A percentile compares a stretch with the other conserved stretches of the same genome.
Conservation (phyloP, 23 red algal genomes). For the Gracilaria gracilis region DNA sequence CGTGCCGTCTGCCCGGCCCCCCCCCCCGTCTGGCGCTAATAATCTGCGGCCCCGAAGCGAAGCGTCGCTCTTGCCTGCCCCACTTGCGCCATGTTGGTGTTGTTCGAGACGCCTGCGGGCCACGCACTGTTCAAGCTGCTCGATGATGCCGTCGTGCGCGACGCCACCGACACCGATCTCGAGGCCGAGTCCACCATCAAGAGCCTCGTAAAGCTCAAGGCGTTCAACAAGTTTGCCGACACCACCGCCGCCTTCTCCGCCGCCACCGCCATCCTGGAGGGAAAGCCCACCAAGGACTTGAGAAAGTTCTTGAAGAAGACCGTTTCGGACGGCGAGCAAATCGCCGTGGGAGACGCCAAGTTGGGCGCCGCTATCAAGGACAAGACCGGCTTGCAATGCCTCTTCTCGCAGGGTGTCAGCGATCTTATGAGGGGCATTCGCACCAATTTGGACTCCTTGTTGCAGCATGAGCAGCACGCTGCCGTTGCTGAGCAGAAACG, state of each 20-base stretch:
- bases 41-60: too few relatives aligned
- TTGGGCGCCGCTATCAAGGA: constrained; percentile 91
- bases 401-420: constrained; percentile 65
- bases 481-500: constrained; percentile 33
- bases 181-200: constrained; percentile 64
- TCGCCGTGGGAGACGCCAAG: constrained; percentile 92
- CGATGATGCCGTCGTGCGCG: constrained; percentile 54
- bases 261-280: constrained; percentile 87
- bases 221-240: constrained; percentile 89
- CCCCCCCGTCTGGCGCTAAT: too few relatives aligned
- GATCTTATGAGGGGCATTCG: constrained; percentile 87
- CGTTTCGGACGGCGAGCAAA: constrained; percentile 63
- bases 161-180: constrained; percentile 54
- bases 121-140: constrained; percentile 97
- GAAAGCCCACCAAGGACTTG: constrained; percentile 93
- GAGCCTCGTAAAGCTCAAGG: constrained; percentile 84
- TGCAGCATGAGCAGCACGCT: constrained; percentile 61
- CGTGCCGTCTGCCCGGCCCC: too few relatives aligned
- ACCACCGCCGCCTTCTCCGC: constrained; percentile 82
- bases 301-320: constrained; percentile 91
- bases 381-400: constrained; percentile 87
- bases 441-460: constrained; percentile 70
- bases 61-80: not conserved
- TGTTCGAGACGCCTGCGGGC: constrained; percentile 96
- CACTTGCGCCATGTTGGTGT: constrained; percentile 86